phyloP scores from a whole-genome alignment of 192 early-diverging fungal genomes.

The Coemansia sp. region DNA sequence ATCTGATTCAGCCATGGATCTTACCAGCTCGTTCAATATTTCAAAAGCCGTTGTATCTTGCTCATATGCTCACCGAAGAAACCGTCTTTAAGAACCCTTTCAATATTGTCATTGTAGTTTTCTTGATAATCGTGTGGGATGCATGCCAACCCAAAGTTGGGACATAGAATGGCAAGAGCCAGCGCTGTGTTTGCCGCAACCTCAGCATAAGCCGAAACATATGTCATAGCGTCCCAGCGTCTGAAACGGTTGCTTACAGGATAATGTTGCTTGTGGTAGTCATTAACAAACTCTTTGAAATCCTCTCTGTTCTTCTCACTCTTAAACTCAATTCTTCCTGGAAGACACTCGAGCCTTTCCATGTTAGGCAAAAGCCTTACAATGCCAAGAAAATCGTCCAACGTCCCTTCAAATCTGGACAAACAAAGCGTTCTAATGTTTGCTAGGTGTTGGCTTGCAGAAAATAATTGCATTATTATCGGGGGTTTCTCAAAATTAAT shows the following conservation, averaged over 20 bases:
- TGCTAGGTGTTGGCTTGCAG: background rate
- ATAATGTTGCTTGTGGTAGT: background rate
- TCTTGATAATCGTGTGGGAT: too few species aligned
- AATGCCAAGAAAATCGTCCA: background rate
- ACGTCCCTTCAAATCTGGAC: background rate
- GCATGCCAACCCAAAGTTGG: background rate
- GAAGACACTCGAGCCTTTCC: background rate
- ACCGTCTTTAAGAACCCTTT: too few species aligned
- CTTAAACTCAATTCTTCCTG: background rate
- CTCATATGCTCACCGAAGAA: too few species aligned
- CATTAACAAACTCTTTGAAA: background rate
- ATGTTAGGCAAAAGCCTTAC: background rate
- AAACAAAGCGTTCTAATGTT: background rate
- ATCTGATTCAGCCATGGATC: too few species aligned
- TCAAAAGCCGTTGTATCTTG: too few species aligned
- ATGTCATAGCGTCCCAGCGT: background rate
- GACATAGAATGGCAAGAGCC: background rate
- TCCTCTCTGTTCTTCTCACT: background rate
- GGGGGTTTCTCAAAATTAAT: background rate
- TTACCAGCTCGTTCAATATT: too few species aligned
- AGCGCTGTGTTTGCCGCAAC: background rate
- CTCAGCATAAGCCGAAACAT: background rate
- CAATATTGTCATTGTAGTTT: too few species aligned
- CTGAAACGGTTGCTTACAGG: background rate
- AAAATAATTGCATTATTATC: background rate